Percentiles rank a stretch among this genome's conserved stretches.
Conservation (phyloP, 345 rosid species). For the Kandelia obovata region DNA sequence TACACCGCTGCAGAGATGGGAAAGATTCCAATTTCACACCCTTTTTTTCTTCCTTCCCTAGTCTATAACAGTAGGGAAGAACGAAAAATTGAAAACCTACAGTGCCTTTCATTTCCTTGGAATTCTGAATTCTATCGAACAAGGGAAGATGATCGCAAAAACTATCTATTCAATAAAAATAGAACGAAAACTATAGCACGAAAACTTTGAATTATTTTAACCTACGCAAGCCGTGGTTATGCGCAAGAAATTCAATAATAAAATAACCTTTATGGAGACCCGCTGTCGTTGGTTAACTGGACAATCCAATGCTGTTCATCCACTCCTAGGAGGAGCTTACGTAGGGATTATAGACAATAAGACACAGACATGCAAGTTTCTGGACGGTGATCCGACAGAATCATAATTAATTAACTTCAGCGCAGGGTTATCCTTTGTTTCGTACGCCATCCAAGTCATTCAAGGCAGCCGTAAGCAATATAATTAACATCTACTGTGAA, state of each 20-base stretch:
- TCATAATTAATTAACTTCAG: too few relatives aligned
- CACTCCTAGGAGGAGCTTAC: neutral
- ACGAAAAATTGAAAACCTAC: too few relatives aligned
- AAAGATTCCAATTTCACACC: neutral
- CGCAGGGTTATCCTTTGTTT: neutral
- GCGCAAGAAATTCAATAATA: neutral
- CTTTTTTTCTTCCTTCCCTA: too few relatives aligned
- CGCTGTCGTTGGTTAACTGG: neutral
- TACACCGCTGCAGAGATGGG: neutral
- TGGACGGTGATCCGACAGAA: neutral
- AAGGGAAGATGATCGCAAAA: neutral
- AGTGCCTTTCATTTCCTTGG: constrained; percentile 9
- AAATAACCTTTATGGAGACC: neutral
- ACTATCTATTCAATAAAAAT: too few relatives aligned
- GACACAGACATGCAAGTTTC: neutral
- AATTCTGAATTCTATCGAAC: neutral
- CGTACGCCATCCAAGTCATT: constrained; percentile 7
- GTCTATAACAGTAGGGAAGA: too few relatives aligned
- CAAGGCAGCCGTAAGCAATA: neutral
- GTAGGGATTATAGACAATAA: neutral
- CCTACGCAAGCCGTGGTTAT: neutral
- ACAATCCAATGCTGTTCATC: neutral
- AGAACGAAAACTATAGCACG: neutral
- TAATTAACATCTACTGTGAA: neutral
- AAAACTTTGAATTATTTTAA: neutral